Base-by-base conservation (phyloP, 2,329 filamentous ascomycete species). In the Oidium heveae region DNA sequence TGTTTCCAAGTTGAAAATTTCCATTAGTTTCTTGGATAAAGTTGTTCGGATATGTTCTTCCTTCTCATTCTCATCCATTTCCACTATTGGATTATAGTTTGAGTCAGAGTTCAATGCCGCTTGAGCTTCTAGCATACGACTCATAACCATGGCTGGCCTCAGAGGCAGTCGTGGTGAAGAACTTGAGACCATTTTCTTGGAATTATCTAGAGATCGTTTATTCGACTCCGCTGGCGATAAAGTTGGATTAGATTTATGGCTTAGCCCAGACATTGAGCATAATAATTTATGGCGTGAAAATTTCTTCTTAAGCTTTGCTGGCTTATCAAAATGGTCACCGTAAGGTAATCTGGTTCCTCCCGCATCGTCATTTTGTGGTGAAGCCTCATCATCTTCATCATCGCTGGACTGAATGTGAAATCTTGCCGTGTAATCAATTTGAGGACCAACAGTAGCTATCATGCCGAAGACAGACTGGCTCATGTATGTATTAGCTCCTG, bases 401-500 rank as follows among this genome's bases (percentile, higher is more conserved):
- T 89, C 86, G 61, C 85, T 91, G 43, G 83, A 87, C 59, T 83
- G 73, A 52, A 70, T 82, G 63, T 87, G 83, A 66, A 91, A 89
- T 39, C 84, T 77, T 56, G 84, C 76, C 66, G 85, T 81, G 64
- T 93, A 87, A 67, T 93, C 83, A 53, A 84, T 80, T 56, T 79
- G 79, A 33, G 86, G 88, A 7, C 87, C 86, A 39, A 86, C 86
- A 16, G 86, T 86, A 7, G 88, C 85, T 60, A 96, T 88, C 68
- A 96, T 77, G 54, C 86, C 87, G 66, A 95, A 94, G 55, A 96
- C 81, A 59, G 86, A 93, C 71, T 94, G 88, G 67, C 94, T 91
- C 80, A 94, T 86, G 24, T 59, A 60, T 13, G 60, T 65, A 55
- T 68, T 68, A 37, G 64, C 62, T n/a, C 67, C 66, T n/a, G 71